phyloP scores from a whole-genome alignment of 2,329 filamentous ascomycete genomes.

The Colletotrichum cuscutae region DNA sequence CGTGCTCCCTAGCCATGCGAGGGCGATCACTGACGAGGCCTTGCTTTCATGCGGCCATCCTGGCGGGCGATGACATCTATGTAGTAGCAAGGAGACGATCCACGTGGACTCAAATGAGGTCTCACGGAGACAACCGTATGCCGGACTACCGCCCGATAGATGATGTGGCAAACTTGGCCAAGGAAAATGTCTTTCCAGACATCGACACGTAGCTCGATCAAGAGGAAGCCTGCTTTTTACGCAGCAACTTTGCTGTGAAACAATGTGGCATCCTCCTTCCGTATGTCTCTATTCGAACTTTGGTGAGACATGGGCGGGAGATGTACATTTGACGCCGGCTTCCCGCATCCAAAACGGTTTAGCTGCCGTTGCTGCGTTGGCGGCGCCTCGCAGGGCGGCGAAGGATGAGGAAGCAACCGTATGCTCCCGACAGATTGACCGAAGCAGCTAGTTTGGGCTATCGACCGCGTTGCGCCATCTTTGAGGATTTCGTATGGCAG shows the following conservation, averaged over 20 bases:
- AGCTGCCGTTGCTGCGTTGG: constrained; percentile 30
- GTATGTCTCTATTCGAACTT: constrained; percentile 8
- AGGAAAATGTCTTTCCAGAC: background rate
- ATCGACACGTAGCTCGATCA: constrained; percentile 17
- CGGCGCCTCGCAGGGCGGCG: constrained; percentile 26
- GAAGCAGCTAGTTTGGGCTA: constrained; percentile 1
- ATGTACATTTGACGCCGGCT: constrained; percentile 23
- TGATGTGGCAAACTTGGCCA: constrained; percentile 31
- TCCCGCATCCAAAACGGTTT: constrained; percentile 7
- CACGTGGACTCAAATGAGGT: constrained; percentile 8
- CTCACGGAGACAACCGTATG: background rate
- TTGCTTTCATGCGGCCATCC: constrained; percentile 1
- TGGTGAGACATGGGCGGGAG: constrained; percentile 23
- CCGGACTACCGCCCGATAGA: background rate
- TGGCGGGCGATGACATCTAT: constrained; percentile 20
- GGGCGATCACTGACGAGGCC: constrained; percentile 7
- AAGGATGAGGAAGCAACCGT: constrained; percentile 10
- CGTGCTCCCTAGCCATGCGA: background rate
- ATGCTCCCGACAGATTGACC: background rate
- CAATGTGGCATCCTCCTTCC: constrained; percentile 17
- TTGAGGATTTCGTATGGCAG: background rate
- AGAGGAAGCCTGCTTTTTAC: background rate
- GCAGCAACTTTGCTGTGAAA: constrained; percentile 8
- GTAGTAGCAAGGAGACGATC: background rate
- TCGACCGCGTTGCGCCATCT: background rate